A percentile compares a stretch with the other conserved stretches of the same genome.
Conservation (phyloP, 1,284 basidiomycete species). For the Trichosporon ovoides region DNA sequence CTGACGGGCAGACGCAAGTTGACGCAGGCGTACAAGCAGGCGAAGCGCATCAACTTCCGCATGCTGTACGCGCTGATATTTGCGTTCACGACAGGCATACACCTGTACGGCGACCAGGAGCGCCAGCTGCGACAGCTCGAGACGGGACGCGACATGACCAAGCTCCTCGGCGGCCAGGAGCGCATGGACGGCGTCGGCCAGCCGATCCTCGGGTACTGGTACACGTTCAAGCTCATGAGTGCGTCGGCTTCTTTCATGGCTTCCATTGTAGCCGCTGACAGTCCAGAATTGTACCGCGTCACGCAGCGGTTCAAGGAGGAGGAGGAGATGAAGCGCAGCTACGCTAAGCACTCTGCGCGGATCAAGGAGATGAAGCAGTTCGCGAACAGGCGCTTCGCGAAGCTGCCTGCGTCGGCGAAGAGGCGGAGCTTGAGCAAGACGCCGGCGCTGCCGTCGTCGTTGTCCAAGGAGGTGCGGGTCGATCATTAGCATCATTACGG, state of each 20-base stretch:
- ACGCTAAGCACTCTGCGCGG: constrained; percentile 19
- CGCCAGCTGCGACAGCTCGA: constrained; percentile 34
- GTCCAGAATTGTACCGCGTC: constrained; percentile 27
- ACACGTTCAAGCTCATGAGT: constrained; percentile 36
- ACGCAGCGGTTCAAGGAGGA: constrained; percentile 14
- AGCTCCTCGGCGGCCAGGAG: constrained; percentile 35
- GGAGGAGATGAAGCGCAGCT: constrained; percentile 15
- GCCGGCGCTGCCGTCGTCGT: not conserved
- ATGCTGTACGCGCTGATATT: constrained; percentile 37
- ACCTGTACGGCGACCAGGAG: constrained; percentile 34
- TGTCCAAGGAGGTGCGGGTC: not conserved
- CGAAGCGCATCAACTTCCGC: constrained; percentile 33
- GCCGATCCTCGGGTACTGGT: constrained; percentile 36
- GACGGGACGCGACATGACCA: constrained; percentile 30
- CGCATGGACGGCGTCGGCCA: constrained; percentile 37
- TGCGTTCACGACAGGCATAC: constrained; percentile 39
- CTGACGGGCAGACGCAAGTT: constrained; percentile 31
- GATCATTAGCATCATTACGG: not conserved
- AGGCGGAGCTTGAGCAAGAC: not conserved
- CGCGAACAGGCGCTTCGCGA: constrained; percentile 8
- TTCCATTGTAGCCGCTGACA: not conserved
- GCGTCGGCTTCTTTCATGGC: constrained; percentile 12
- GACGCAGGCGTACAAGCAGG: constrained; percentile 30
- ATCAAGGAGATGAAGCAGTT: constrained; percentile 17
- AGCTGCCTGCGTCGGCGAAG: not conserved